A percentile compares a stretch with the other conserved stretches of the same genome.
Conservation (phyloP, 805 yeast genomes). For the Lachancea dasiensis region DNA sequence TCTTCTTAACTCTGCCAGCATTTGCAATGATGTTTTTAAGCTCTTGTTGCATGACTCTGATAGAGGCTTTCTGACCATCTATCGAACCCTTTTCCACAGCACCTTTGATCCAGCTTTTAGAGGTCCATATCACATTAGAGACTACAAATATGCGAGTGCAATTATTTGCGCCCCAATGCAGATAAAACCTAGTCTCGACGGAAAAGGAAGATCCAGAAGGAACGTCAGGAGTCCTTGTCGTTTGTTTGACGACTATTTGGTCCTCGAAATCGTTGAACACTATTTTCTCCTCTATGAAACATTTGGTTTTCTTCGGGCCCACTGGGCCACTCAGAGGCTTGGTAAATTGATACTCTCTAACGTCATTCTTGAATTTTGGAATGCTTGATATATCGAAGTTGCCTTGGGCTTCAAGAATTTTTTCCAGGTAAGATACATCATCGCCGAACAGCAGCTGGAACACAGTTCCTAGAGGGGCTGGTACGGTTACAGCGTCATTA, state of each 20-base stretch:
- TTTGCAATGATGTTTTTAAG: constrained; percentile 28
- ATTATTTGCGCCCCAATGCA: constrained; percentile 61
- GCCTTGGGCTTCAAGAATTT: constrained; percentile 50
- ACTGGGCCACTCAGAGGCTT: constrained; percentile 58
- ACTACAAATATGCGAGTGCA: constrained; percentile 47
- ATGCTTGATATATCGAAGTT: constrained; percentile 53
- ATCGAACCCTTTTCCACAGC: constrained; percentile 71
- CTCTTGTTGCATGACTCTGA: constrained; percentile 41
- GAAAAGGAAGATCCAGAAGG: constrained; percentile 68
- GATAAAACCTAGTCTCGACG: constrained; percentile 51
- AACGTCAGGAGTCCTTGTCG: constrained; percentile 64
- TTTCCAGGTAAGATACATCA: constrained; percentile 43
- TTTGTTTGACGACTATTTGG: constrained; percentile 41
- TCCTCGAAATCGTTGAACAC: constrained; percentile 43
- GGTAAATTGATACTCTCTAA: constrained; percentile 48
- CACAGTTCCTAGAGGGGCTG: constrained; percentile 64
- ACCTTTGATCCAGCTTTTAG: constrained; percentile 70
- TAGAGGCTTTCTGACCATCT: constrained; percentile 65
- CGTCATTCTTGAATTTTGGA: constrained; percentile 37
- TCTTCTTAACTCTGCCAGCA: constrained; percentile 16
- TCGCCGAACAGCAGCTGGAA: constrained; percentile 56
- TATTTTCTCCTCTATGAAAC: constrained; percentile 51
- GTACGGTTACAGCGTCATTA: constrained; percentile 41
- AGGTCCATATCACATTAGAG: constrained; percentile 63
- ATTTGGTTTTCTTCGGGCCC: constrained; percentile 69